Evolutionary conservation across 352 stramenopile genomes (phyloP), one percentile per base, ranked within the genome.

Genomic region (Pythium insidiosum): DNA sequence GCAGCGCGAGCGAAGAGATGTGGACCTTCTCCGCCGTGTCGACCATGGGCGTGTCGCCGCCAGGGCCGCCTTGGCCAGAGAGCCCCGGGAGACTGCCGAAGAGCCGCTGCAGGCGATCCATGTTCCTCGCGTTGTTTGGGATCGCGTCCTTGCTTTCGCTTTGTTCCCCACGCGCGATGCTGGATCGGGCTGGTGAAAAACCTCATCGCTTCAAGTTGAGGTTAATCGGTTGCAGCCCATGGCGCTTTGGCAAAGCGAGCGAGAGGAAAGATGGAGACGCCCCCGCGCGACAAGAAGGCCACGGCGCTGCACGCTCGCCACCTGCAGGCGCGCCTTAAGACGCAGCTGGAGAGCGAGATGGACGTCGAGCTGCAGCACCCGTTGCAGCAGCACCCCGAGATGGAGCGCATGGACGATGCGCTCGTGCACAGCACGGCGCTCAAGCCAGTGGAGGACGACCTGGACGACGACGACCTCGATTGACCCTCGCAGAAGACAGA

Each of bases 1-100:
- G 80, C 44, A 99, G 74, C 43, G 96, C 95, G 31, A 99, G 71
- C 34, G 94, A 98, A 50, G 93, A 98, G 36, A 99, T 98, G 61
- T 99, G 95, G 31, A 99, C 95, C 60, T 98, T 99, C 79, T 99
- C 97, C 28, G 96, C 87, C 50, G 93, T 98, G 72, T 99, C 96
- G 6, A 97, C 90, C 25, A 95, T 83, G 23, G 94, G 94, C 13
- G 84, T 85, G 58, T 99, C 94, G 25, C 68, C 56, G n/a, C 80
- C 80, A 15, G 69, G 68, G 38, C 66, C 76, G 12, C 73, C 65
- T 44, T 88, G 75, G 29, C 77, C 75, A 4, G 73, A 67, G 31
- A 93, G 66, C 1, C 81, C 81, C 20, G 81, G 77, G 5, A 93
- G 58, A 52, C 89, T 90, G 42, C 81, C 81, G 64, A 93, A 93